Evolutionary conservation across 495 filamentous ascomycete species (phyloP), one percentile per base, ranked within the genome.

Genomic region (Coniosporium apollinis): DNA sequence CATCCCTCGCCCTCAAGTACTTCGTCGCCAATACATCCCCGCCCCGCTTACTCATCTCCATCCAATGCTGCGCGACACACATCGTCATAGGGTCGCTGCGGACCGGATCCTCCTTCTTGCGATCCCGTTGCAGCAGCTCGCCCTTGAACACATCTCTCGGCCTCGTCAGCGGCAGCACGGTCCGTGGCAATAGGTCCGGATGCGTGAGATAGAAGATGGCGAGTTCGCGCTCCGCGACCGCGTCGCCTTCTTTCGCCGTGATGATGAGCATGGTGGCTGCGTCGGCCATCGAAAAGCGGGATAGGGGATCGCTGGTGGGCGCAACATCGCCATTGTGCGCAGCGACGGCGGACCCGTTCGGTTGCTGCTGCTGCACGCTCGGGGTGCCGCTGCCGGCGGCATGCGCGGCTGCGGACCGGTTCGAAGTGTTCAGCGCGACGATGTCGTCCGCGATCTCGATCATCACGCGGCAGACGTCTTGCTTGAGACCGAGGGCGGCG

Each of bases 21-120:
- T 81, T 82, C 52, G 70, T 74, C 19, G 89, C 89, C 42, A 94
- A 64, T 48, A 80, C 71, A 55, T 97, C 89, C 7, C 85, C 85
- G 22, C 87, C 86, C 34, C 64, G 70, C 38, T 82, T 79, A 26
- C 82, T 84, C 42, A 86, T 61, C 61, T 85, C 84, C 89, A 96
- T 96, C 89, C 89, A 97, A 60, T 97, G 89, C 49, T 93, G 79
- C 3, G 91, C 87, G 36, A 94, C 67, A 49, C 87, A 94, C 79
- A 97, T 93, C 7, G 83, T 83, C 31, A 78, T 74, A 13, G 89
- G 84, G 50, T 97, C 85, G 33, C 72, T 72, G 28, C 77, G 61
- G 10, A 76, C 70, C 29, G 67, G 41, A 41, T 62, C 51, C 39
- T 55, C 44, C 21, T 56, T 39, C 45, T 65, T 62, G 32, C 69